A percentile compares a stretch with the other conserved stretches of the same genome.
Conservation (phyloP, 164 flowering plant species). For the Saururus chinensis region DNA sequence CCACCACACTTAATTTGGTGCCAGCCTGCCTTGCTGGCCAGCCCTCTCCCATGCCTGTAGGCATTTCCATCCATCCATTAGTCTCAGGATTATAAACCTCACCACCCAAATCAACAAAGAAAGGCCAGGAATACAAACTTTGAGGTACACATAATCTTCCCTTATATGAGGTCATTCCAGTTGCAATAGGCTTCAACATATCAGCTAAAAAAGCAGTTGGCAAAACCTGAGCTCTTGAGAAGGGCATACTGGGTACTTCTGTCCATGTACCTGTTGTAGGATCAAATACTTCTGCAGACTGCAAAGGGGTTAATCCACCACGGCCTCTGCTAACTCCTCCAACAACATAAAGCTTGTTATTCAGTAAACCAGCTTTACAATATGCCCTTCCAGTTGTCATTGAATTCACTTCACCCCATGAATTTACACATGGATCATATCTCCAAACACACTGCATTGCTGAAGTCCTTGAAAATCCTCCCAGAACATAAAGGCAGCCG, state of each 20-base stretch:
- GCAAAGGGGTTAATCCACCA: conserved; percentile 73
- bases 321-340: conserved; percentile 73
- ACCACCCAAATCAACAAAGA: conserved; percentile 92
- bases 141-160: conserved; percentile 81
- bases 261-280: conserved; percentile 56
- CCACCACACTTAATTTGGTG: conserved; percentile 70
- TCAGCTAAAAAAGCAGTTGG: conserved; percentile 75
- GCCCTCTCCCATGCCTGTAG: conserved; percentile 92
- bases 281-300: conserved; percentile 85
- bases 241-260: conserved; percentile 81
- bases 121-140: conserved; percentile 82
- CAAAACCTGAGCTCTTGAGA: conserved; percentile 60
- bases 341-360: conserved; percentile 33
- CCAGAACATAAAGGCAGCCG: conserved; percentile 78
- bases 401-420: conserved; percentile 49
- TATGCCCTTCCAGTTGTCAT: conserved; percentile 31
- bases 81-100: conserved; percentile 79
- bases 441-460: conserved; percentile 66
- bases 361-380: conserved; percentile 25
- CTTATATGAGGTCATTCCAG: conserved; percentile 76
- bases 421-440: conserved; percentile 59
- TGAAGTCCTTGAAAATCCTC: conserved; percentile 65
- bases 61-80: conserved; percentile 83
- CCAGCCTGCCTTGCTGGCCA: conserved; percentile 98
- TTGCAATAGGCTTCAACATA: conserved; percentile 87